Conservation (phyloP, 2,329 filamentous ascomycete species). For the Fusarium armeniacum region DNA sequence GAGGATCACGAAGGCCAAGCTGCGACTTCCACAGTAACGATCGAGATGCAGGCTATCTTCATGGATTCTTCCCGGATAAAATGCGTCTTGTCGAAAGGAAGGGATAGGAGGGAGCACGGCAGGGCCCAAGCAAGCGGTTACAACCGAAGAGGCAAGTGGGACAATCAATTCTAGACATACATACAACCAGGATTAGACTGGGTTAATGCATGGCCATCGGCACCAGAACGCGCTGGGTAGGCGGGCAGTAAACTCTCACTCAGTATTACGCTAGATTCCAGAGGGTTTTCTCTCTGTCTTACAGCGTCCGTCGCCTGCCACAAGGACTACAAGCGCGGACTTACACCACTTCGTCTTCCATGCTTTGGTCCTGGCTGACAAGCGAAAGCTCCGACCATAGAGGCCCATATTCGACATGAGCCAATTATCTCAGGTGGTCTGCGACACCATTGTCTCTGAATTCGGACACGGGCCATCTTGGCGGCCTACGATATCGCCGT, state of each 20-base stretch:
- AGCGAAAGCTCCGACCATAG: conserved; percentile 35
- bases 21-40: conserved; percentile 9
- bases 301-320: conserved; percentile 26
- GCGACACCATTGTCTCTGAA: conserved; percentile 45
- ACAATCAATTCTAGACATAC: conserved; percentile 24
- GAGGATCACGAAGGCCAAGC: conserved; percentile 6
- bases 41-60: conserved; percentile 6
- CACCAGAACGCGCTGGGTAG: conserved; percentile 32
- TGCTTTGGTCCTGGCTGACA: conserved; percentile 28
- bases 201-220: conserved; percentile 19
- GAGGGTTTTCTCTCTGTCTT: conserved; percentile 24
- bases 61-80: conserved; percentile 1
- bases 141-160: conserved; percentile 27
- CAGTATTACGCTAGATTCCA: conserved; percentile 34
- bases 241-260: conserved; percentile 21
- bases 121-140: conserved; percentile 27
- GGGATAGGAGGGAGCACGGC: background rate
- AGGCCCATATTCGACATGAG: conserved; percentile 33
- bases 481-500: conserved; percentile 33
- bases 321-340: conserved; percentile 20
- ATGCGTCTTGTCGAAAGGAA: conserved; percentile 6
- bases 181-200: conserved; percentile 12
- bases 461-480: conserved; percentile 42
- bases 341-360: conserved; percentile 14
- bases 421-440: conserved; percentile 39